Evolutionary conservation across 2,329 filamentous ascomycete genomes (phyloP).

Genomic region (Chlorencoelia australis): DNA sequence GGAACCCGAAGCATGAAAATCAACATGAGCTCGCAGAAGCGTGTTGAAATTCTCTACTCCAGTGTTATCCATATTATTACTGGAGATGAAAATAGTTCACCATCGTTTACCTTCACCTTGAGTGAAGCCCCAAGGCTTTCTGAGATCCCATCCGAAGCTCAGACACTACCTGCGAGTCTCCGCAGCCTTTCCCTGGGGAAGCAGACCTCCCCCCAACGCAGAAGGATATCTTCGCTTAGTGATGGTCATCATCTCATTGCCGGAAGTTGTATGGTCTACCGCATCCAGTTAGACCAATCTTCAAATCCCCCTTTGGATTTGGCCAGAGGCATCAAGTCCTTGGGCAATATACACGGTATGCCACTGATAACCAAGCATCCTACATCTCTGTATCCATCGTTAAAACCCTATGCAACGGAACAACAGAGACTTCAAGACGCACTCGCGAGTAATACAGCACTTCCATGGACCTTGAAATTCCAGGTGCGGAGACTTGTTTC

Average conservation of each 20-base stretch:
- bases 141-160: slow-evolving; percentile 6
- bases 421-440: slow-evolving; percentile 14
- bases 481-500: slow-evolving; percentile 53
- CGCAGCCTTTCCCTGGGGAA: slow-evolving; percentile 3
- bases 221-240: slow-evolving; percentile 29
- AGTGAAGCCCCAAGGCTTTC: slow-evolving; percentile 42
- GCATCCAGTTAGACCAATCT: slow-evolving; percentile 25
- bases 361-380: slow-evolving; percentile 22
- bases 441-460: slow-evolving; percentile 16
- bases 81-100: slow-evolving; percentile 31
- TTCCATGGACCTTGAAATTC: slow-evolving; percentile 47
- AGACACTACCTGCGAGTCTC: slow-evolving; percentile 7
- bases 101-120: slow-evolving; percentile 40
- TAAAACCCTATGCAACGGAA: slow-evolving; percentile 9
- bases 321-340: slow-evolving; percentile 18
- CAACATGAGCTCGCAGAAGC: slow-evolving; percentile 22
- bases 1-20: slow-evolving; percentile 33
- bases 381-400: slow-evolving; percentile 8
- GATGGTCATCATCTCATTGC: slow-evolving; percentile 29
- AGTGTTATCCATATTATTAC: slow-evolving; percentile 24
- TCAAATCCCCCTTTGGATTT: slow-evolving; percentile 17
- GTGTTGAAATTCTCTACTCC: slow-evolving; percentile 38
- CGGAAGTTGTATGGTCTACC: slow-evolving; percentile 42
- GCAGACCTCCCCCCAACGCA: slow-evolving; percentile 8
- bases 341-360: slow-evolving; percentile 25